Base-by-base conservation (phyloP, 768 basidiomycete genomes). In the Hericium rajendrae region DNA sequence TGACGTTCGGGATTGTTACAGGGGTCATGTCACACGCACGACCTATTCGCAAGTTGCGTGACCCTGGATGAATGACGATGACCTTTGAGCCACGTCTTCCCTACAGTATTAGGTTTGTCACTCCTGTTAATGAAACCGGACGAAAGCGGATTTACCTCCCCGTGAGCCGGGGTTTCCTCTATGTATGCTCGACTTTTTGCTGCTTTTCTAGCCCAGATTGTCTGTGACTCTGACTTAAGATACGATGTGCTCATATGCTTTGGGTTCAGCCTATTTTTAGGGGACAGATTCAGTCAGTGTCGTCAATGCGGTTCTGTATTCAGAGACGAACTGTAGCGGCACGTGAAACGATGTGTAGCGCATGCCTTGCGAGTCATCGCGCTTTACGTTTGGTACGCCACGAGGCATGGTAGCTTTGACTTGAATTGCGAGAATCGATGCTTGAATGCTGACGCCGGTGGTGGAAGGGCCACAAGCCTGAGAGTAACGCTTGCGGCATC, bases 261-360 rank as follows among this genome's bases (percentile, higher is more conserved):
- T 38, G 86, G 87, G 68, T 91, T 91, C 37, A 83, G 78, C 57
- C 87, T 91, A 64, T 11, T 54, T 51, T 32, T 39, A 41, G 55
- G 38, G 37, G 48, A 12, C n/a, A 15, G 20, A 46, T 22, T 28
- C 48, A 51, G 40, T 24, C 40, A 24, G 51, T 37, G 51, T 32
- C 38, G 56, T 48, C 37, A 16, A 53, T 13, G 53, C 65, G 55
- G 69, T 60, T 53, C 16, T 24, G 10, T 51, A 13, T 54, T 40
- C 37, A 28, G 54, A 32, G 15, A 59, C 49, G 26, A 32, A 70
- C 78, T 60, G 65, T 59, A 88, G 70, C 28, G 91, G 91, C 10
- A 92, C 89, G 70, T 83, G 76, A 70, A 93, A 93, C 13, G 80
- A 75, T 4, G 91, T 91, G 70, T 86, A 91, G 49, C 83, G 80